Evolutionary conservation across 1,284 basidiomycete species (phyloP).

Genomic region (Ganoderma leucocontextum): DNA sequence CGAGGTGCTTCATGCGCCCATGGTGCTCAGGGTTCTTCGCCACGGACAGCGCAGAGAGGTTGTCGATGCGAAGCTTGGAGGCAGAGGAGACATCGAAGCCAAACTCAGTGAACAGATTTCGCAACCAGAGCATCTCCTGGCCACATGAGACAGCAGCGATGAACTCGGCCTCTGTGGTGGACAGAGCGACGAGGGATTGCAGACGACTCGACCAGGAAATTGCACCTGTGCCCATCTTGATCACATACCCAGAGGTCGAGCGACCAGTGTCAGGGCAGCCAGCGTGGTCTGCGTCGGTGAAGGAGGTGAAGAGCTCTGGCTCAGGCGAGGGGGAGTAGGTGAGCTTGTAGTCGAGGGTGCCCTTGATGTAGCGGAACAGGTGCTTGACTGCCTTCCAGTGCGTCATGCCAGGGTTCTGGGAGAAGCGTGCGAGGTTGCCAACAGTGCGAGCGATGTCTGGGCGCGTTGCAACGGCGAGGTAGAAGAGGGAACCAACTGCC

Average conservation of each 20-base stretch:
- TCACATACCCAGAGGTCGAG: constrained; percentile 6
- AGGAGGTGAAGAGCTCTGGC: background rate
- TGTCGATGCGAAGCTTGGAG: no score
- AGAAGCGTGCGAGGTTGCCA: constrained; percentile 17
- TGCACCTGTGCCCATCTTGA: constrained; percentile 16
- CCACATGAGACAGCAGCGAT: no score
- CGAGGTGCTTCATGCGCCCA: no score
- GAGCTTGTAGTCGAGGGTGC: constrained; percentile 11
- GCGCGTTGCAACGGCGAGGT: constrained; percentile 15
- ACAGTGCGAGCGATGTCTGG: constrained; percentile 24
- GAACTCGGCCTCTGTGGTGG: constrained; percentile 14
- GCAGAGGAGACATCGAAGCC: no score
- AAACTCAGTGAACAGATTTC: no score
- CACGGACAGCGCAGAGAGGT: no score
- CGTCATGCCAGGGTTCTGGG: constrained; percentile 19
- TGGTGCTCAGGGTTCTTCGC: no score
- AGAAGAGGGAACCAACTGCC: constrained; percentile 17
- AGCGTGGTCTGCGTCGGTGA: constrained; percentile 5
- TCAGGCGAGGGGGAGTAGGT: constrained; percentile 1
- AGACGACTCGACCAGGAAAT: constrained; percentile 20
- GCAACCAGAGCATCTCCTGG: no score
- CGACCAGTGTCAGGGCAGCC: constrained; percentile 14
- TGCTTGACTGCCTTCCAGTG: constrained; percentile 36
- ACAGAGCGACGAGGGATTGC: constrained; percentile 13
- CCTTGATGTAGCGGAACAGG: constrained; percentile 35